Evolutionary conservation across 1,284 basidiomycete genomes (phyloP), one percentile per base, ranked within the genome.

Genomic region (Coniophora puteana): DNA sequence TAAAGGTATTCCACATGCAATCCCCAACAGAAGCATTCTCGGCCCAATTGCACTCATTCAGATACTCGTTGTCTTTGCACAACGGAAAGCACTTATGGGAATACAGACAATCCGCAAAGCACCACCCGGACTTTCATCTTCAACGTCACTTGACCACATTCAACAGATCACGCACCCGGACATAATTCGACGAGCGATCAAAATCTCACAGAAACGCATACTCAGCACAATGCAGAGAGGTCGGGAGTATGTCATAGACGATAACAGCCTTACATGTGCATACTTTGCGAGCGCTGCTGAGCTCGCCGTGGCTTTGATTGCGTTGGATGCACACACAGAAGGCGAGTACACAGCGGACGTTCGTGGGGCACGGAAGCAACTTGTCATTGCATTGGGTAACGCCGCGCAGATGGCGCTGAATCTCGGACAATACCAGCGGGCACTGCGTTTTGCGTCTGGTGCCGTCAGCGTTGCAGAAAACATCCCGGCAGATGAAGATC

Each of bases 371-470:
- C 32, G 46, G 31, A 53, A 51, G 42, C 59, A 63, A 44, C 36
- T 57, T 4, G 62, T 60, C 5, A 45, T 61, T 16, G 54, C 49
- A 14, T 41, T 63, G 17, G 59, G 59, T 4, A 62, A 63, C 44
- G 62, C 59, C 7, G 52, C 59, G 3, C 59, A 62, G 45, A 63
- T 63, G 61, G 55, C 58, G 1, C 43, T 55, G 5, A 40, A 50
- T 2, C 24, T 37, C 18, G 35, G 29, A 18, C 41, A 54, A n/a
- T 53, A 47, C 34, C 40, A 49, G 7, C 40, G 41, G n/a, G 59
- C 56, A 14, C 38, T 61, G 18, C 48, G 34, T 13, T 56, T 51
- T 28, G 61, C 59, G 10, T 30, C 46, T 18, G 50, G 49, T 20
- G 50, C 55, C 7, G 48, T 54, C 14, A 23, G 36, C 23, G 41